Conservation (phyloP, 805 yeast genomes). For the Candida coquimbonensis region DNA sequence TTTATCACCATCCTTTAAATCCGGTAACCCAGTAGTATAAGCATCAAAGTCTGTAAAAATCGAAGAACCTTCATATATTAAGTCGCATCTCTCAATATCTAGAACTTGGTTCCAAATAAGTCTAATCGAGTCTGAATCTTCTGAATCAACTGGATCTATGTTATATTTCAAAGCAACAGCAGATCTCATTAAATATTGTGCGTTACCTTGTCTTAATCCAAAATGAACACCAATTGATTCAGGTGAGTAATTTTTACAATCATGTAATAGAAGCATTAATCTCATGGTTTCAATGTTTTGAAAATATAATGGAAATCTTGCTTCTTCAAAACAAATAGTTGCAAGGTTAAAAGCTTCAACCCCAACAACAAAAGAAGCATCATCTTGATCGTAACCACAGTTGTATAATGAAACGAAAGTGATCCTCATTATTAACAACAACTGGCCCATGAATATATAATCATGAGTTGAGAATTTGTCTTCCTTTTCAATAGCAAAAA, state of each 20-base stretch:
- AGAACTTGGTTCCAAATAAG: conserved; percentile 6
- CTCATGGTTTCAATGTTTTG: conserved; percentile 5
- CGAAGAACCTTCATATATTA: conserved; percentile 3
- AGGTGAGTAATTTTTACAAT: conserved; percentile 1
- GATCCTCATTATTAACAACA: conserved; percentile 13
- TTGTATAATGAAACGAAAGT: conserved; percentile 12
- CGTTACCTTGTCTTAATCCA: conserved; percentile 2
- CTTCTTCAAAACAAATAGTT: conserved; percentile 6
- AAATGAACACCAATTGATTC: conserved; percentile 1
- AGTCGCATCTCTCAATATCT: conserved; percentile 5
- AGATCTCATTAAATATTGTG: background rate
- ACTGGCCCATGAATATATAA: conserved; percentile 12
- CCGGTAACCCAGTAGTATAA: conserved; percentile 1
- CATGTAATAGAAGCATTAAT: conserved; percentile 2
- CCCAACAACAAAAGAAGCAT: background rate
- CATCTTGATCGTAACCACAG: conserved; percentile 11
- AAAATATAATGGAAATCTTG: conserved; percentile 3
- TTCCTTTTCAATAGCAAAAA: conserved; percentile 2
- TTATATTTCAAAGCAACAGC: conserved; percentile 4
- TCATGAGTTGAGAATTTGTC: conserved; percentile 1
- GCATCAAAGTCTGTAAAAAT: conserved; percentile 3
- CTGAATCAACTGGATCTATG: conserved; percentile 2
- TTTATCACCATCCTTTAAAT: background rate
- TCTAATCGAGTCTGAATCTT: conserved; percentile 2
- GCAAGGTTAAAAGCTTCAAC: conserved; percentile 7